Evolutionary conservation across 2,329 filamentous ascomycete genomes (phyloP).

Genomic region (Arthrinium phaeospermum): DNA sequence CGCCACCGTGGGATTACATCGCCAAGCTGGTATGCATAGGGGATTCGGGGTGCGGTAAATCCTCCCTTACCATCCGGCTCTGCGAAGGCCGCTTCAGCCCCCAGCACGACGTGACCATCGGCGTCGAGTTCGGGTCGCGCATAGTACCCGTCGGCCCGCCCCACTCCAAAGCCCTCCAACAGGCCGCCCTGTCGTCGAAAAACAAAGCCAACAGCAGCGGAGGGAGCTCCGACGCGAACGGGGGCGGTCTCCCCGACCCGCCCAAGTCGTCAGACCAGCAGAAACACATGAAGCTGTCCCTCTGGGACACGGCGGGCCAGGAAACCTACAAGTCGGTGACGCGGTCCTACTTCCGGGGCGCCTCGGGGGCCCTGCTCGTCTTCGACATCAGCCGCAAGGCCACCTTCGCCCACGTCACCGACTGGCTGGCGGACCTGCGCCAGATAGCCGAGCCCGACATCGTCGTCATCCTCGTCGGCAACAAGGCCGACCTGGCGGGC

Average conservation of each 20-base stretch:
- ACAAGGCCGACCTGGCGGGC: conserved; percentile 83
- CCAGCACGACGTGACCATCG: conserved; percentile 96
- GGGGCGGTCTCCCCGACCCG: conserved; percentile 57
- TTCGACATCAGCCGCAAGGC: conserved; percentile 89
- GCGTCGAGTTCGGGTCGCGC: conserved; percentile 92
- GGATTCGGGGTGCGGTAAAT: conserved; percentile 96
- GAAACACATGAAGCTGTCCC: conserved; percentile 88
- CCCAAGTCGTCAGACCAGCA: conserved; percentile 52
- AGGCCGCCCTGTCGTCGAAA: conserved; percentile 29
- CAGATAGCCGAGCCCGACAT: conserved; percentile 97
- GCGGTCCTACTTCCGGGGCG: conserved; percentile 88
- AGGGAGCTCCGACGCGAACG: conserved; percentile 25
- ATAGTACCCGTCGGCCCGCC: conserved; percentile 91
- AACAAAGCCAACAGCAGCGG: conserved; percentile 22
- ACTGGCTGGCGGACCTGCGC: conserved; percentile 92
- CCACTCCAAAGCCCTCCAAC: conserved; percentile 61
- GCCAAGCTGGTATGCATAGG: conserved; percentile 98
- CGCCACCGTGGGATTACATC: conserved; percentile 94
- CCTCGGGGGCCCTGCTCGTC: conserved; percentile 76
- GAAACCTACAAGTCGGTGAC: conserved; percentile 98
- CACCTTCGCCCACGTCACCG: conserved; percentile 87
- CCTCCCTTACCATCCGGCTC: conserved; percentile 88
- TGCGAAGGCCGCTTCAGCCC: conserved; percentile 95
- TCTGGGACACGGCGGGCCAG: conserved; percentile 97
- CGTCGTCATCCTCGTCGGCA: conserved; percentile 91